Base-by-base conservation (phyloP, 495 filamentous ascomycete species). In the Cairneyella variabilis region DNA sequence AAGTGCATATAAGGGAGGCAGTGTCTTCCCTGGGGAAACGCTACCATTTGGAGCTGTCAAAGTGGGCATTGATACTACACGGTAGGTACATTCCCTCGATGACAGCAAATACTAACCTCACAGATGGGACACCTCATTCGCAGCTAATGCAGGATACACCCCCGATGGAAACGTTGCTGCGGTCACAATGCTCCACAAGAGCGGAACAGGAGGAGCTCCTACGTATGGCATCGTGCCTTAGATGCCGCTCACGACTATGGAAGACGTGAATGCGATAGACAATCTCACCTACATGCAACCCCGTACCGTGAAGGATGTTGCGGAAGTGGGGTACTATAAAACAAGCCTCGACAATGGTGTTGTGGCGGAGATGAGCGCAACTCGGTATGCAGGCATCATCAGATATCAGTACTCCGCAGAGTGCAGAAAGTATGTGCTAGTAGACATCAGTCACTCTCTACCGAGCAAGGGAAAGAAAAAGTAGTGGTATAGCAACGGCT, bases 21-120 rank as follows among this genome's bases (percentile, higher is more conserved):
- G 85, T 71, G 83, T 89, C 11, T 90, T 90, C 49, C 72, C 85
- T 1, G 86, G 86, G 0, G 85, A 84, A 10, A 83, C 83, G 1
- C 58, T 89, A 47, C 86, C 86, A 1, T 90, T 85, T 63, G 79
- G 77, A 74, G 63, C 82, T 67, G 76, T 79, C 48, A 83, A 83
- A 45, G 63, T 81, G n/a, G 80, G 80, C 10, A 76, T 78, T 3
- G 80, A 83, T 57, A 71, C 62, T 43, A 55, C 52, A 1, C n/a
- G n/a, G n/a, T n/a, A n/a, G n/a, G n/a, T n/a, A n/a, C n/a, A n/a
- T n/a, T n/a, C n/a, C n/a, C n/a, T n/a, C n/a, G n/a, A n/a, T n/a
- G n/a, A n/a, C n/a, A n/a, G n/a, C n/a, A n/a, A n/a, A n/a, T n/a
- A n/a, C n/a, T n/a, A n/a, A n/a, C n/a, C n/a, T n/a, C n/a, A n/a